Base-by-base conservation (phyloP, 1,284 basidiomycete species). In the Trametes hirsuta region DNA sequence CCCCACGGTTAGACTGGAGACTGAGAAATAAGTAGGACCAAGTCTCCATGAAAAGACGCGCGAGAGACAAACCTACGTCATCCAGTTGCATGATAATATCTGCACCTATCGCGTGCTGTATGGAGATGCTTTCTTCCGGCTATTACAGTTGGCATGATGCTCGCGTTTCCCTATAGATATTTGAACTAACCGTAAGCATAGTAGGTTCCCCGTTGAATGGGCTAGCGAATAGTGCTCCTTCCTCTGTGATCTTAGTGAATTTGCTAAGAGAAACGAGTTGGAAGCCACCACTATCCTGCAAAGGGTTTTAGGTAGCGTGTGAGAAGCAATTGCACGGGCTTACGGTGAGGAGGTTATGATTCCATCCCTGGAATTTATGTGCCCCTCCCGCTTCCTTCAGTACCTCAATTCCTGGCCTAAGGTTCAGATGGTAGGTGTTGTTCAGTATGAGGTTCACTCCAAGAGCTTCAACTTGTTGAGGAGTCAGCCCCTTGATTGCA, bases 81-180 rank as follows among this genome's bases (percentile, higher is more conserved):
- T 94, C 92, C 12, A 94, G 79, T 70, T 94, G 92, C 93, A 94
- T 94, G 65, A 95, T 93, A 58, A 95, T 95, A 72, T 95, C 93
- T 15, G 88, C 90, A 4, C 93, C 92, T 47, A 95, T 94, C 4
- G 87, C 80, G 69, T 95, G 93, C 71, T 94, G 91, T 67, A 90
- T 88, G n/a, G 85, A 83, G 40, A 94, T 93, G 65, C 89, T 91
- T 76, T 93, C 88, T 75, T 94, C 91, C 42, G 92, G 91, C 87
- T 92, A 61, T 57, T 15, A 46, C 2, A 41, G 14, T 40, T 9
- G 15, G 56, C 56, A 9, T 55, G 46, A 1, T 24, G 5, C 24
- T 37, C 3, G 14, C 2, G 8, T 37, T 15, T 24, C 12, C 25
- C 35, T 46, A 22, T 41, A 18, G 37, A 44, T 18, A 61, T 36